phyloP scores from a whole-genome alignment of 2,329 filamentous ascomycete species.

The Eurotiales sp. region DNA sequence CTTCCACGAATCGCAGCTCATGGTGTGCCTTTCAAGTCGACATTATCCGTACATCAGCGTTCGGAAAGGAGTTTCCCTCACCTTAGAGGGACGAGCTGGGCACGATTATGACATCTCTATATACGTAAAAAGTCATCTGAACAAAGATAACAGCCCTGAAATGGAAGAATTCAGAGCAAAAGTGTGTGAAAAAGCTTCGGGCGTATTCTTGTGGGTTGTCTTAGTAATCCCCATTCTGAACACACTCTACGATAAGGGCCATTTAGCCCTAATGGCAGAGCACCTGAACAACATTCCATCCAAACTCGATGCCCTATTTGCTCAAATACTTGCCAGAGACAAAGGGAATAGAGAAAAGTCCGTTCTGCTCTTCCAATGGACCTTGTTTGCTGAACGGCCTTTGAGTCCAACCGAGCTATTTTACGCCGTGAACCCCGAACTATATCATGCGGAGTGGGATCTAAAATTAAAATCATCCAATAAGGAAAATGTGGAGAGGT shows the following conservation, averaged over 20 bases:
- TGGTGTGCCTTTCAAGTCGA: constrained; percentile 19
- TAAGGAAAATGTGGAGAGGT: not conserved
- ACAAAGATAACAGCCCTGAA: not conserved
- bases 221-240: constrained; percentile 1
- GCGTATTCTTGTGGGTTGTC: constrained; percentile 2
- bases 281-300: constrained; percentile 33
- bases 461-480: not conserved
- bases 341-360: not conserved
- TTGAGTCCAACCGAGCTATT: constrained; percentile 1
- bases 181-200: not conserved
- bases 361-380: constrained; percentile 1
- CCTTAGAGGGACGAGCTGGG: constrained; percentile 13
- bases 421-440: not conserved
- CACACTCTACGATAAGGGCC: not conserved
- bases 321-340: constrained; percentile 12
- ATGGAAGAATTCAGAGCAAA: not conserved
- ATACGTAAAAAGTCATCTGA: constrained; percentile 8
- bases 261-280: constrained; percentile 3
- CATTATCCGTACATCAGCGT: constrained; percentile 18
- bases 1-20: not conserved
- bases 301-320: constrained; percentile 16
- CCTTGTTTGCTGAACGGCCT: not conserved
- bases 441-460: constrained; percentile 1
- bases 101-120: constrained; percentile 14
- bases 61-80: constrained; percentile 10